phyloP scores from a whole-genome alignment of 441 rosid species.

The Macaranga tanarius region DNA sequence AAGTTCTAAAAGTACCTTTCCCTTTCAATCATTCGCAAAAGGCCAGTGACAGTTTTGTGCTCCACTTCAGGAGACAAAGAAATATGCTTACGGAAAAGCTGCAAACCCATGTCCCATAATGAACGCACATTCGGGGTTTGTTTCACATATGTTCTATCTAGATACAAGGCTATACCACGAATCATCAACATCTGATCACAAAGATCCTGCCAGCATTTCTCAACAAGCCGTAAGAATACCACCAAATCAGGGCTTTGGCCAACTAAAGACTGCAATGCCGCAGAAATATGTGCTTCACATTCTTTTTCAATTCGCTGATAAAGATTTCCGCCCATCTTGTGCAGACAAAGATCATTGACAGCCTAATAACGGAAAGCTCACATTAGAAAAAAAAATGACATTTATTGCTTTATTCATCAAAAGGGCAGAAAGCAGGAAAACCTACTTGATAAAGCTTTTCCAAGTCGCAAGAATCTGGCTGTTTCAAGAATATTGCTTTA shows the following conservation, averaged over 20 bases:
- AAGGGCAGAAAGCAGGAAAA: conserved; percentile 6
- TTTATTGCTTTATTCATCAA: neutral
- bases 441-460: conserved; percentile 90
- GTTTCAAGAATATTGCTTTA: conserved; percentile 88
- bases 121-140: conserved; percentile 83
- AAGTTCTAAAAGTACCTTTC: conserved; percentile 60
- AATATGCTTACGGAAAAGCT: conserved; percentile 87
- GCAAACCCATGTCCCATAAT: conserved; percentile 98
- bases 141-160: conserved; percentile 92
- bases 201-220: conserved; percentile 96
- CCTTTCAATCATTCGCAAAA: conserved; percentile 88
- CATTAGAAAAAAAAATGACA: neutral
- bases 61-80: conserved; percentile 83
- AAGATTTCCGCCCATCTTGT: conserved; percentile 91
- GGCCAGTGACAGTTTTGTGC: conserved; percentile 96
- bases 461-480: conserved; percentile 65
- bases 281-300: conserved; percentile 82
- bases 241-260: conserved; percentile 95
- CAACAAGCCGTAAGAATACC: conserved; percentile 88
- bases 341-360: conserved; percentile 89
- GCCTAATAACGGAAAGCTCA: conserved; percentile 43
- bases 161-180: conserved; percentile 88
- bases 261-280: conserved; percentile 72
- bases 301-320: conserved; percentile 86
- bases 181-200: conserved; percentile 97